A percentile compares a stretch with the other conserved stretches of the same genome.
Conservation (phyloP, 2,329 filamentous ascomycete species). For the Atkinsonella hypoxylon region DNA sequence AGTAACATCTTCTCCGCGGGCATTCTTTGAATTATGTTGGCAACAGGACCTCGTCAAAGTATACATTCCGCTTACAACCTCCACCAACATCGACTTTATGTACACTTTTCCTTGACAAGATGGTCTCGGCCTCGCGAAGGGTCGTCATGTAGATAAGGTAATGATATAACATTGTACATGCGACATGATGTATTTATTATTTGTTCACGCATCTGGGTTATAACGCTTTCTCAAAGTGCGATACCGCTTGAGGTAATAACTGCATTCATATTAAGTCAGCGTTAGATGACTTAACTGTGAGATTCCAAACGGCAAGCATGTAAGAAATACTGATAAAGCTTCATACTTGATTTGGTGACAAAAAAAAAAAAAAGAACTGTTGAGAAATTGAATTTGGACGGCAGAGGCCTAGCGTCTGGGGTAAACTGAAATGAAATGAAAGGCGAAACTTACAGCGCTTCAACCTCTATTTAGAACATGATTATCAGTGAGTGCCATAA, state of each 20-base stretch:
- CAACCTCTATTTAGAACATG: constrained; percentile 53
- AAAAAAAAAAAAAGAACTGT: background rate
- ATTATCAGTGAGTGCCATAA: background rate
- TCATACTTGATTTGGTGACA: too few species aligned
- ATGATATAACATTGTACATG: background rate
- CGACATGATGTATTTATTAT: background rate
- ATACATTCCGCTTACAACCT: too few species aligned
- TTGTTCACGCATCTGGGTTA: constrained; percentile 28
- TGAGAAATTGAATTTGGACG: background rate
- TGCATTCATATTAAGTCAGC: constrained; percentile 22
- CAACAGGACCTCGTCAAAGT: too few species aligned
- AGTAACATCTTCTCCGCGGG: too few species aligned
- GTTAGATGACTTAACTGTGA: too few species aligned
- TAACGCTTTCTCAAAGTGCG: constrained; percentile 76
- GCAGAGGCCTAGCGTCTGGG: too few species aligned
- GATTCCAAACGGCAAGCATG: too few species aligned
- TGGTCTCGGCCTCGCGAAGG: background rate
- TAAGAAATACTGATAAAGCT: background rate
- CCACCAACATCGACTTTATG: too few species aligned
- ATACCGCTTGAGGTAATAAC: constrained; percentile 88
- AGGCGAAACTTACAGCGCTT: constrained; percentile 61
- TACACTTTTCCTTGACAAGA: too few species aligned
- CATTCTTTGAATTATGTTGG: too few species aligned
- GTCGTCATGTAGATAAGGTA: background rate
- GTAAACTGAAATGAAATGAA: background rate